Percentiles rank a stretch among this genome's conserved stretches.
These are phyloP conservation scores for Melaleuca quinquenervia DNA, from an alignment of 345 rosid genomes.

Conservation along the genomic window DNA sequence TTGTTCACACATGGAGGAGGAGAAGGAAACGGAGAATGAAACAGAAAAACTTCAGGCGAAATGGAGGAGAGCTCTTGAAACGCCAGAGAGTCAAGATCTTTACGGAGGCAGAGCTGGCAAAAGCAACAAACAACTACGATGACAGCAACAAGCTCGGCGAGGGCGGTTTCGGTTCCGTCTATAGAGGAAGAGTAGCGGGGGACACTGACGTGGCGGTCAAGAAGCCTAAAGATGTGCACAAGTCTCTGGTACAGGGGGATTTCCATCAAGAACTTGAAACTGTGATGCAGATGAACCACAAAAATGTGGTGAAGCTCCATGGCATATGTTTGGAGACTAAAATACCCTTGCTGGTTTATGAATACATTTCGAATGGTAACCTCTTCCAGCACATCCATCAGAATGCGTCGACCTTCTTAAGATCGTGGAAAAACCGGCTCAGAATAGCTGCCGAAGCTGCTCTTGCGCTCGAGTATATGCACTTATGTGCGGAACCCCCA, in stretches of 20 bases:
- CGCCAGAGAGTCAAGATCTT: neutral
- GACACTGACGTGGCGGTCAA: neutral
- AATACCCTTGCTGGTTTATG: neutral
- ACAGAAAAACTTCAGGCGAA: neutral
- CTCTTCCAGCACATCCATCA: neutral
- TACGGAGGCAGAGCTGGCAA: neutral
- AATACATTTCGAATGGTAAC: neutral
- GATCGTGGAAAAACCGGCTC: neutral
- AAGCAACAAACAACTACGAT: neutral
- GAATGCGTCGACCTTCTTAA: neutral
- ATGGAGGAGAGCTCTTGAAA: neutral
- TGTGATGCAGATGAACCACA: neutral
- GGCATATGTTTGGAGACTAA: neutral
- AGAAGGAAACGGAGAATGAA: neutral
- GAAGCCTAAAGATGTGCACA: neutral
- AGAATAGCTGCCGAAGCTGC: neutral
- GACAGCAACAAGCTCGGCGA: neutral
- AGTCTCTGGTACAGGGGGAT: neutral
- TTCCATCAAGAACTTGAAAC: neutral
- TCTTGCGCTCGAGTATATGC: neutral
- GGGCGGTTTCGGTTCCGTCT: neutral
- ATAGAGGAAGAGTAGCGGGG: neutral
- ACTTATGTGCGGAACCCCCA: neutral
- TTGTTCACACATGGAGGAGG: neutral
- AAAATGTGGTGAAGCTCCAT: neutral